Evolutionary conservation across 345 rosid species (phyloP).

Genomic region (Combretum micranthum): DNA sequence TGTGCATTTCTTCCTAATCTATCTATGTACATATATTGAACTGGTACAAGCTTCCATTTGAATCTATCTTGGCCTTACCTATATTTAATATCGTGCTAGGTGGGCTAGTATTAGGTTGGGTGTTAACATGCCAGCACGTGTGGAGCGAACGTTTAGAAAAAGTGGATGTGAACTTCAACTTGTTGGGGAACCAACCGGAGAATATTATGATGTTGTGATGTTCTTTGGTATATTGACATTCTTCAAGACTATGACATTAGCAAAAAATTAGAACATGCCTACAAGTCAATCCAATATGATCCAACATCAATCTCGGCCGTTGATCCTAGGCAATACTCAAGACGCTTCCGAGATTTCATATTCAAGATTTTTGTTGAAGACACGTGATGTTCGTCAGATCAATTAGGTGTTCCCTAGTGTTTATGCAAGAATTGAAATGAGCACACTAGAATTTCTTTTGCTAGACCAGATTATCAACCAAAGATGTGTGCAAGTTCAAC

Average conservation of each 20-base stretch:
- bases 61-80: too few species aligned
- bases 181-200: slow-evolving; percentile 79
- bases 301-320: slow-evolving; percentile 80
- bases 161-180: slow-evolving; percentile 48
- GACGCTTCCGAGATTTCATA: slow-evolving; percentile 77
- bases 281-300: slow-evolving; percentile 79
- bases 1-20: too few species aligned
- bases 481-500: too few species aligned
- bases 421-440: too few species aligned
- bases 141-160: slow-evolving; percentile 64
- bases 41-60: too few species aligned
- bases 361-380: slow-evolving; percentile 63
- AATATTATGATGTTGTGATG: slow-evolving; percentile 68
- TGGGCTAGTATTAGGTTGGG: slow-evolving; percentile 76
- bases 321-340: slow-evolving; percentile 78
- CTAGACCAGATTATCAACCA: too few species aligned
- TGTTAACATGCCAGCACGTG: slow-evolving; percentile 68
- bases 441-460: too few species aligned
- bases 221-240: slow-evolving; percentile 84
- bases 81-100: slow-evolving; percentile 25
- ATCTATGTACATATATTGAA: too few species aligned
- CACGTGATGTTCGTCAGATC: slow-evolving; percentile 22
- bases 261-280: slow-evolving; percentile 93
- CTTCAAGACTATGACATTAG: slow-evolving; percentile 90
- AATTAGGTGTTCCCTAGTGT: too few species aligned